Conservation (phyloP, 2,329 filamentous ascomycete genomes). For the Ceratocystis alfenasii region DNA sequence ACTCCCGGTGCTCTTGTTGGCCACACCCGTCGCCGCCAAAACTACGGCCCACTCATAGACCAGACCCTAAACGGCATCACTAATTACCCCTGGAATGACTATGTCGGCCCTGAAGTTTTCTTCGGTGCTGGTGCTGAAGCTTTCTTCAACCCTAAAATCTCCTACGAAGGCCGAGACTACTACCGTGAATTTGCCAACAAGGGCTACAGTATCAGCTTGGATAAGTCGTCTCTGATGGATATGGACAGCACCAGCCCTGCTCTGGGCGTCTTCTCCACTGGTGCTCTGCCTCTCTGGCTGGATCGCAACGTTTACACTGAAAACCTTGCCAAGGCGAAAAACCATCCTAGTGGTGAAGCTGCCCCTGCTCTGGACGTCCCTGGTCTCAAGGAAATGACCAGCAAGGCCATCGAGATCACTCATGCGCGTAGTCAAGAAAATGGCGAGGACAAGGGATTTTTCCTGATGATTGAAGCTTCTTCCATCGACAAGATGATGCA, state of each 20-base stretch:
- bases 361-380: conserved; percentile 60
- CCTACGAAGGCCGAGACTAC: conserved; percentile 62
- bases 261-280: conserved; percentile 65
- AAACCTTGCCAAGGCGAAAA: conserved; percentile 53
- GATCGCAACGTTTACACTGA: conserved; percentile 70
- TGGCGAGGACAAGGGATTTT: conserved; percentile 55
- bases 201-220: conserved; percentile 59
- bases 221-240: conserved; percentile 57
- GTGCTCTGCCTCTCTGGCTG: conserved; percentile 71
- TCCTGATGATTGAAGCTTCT: conserved; percentile 78
- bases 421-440: conserved; percentile 39
- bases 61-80: conserved; percentile 62
- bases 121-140: conserved; percentile 76
- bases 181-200: conserved; percentile 63
- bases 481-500: conserved; percentile 90
- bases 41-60: conserved; percentile 63
- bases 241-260: conserved; percentile 49
- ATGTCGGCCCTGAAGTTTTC: conserved; percentile 63
- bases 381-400: conserved; percentile 78
- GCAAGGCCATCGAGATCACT: conserved; percentile 73
- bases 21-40: conserved; percentile 57
- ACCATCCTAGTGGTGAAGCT: conserved; percentile 55
- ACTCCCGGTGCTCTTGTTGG: conserved; percentile 64
- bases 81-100: conserved; percentile 72
- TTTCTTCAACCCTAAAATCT: conserved; percentile 43